Evolutionary conservation across 2,329 filamentous ascomycete genomes (phyloP).

Genomic region (Aspergillus neoniger): DNA sequence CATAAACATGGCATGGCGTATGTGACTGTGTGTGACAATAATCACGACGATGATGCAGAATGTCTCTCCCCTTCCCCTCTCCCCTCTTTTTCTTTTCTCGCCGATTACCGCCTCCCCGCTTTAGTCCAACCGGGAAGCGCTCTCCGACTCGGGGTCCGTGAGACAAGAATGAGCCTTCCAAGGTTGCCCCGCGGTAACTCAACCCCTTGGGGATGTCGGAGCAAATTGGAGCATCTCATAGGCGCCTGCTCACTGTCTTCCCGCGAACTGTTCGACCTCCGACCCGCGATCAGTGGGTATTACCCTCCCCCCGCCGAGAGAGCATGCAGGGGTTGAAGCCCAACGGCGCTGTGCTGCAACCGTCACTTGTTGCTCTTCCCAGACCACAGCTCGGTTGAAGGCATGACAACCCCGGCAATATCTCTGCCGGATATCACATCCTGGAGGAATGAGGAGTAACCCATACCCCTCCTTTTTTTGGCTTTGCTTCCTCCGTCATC

Average conservation of each 20-base stretch:
- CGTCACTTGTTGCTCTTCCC: neutral
- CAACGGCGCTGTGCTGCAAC: conserved; percentile 3
- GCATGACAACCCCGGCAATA: neutral
- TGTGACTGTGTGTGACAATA: neutral
- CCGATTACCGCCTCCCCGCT: conserved; percentile 9
- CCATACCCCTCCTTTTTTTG: neutral
- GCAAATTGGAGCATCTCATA: conserved; percentile 18
- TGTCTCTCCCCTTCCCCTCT: neutral
- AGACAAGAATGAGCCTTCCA: conserved; percentile 8
- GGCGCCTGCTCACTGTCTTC: conserved; percentile 12
- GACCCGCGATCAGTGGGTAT: conserved; percentile 11
- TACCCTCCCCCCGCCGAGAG: conserved; percentile 8
- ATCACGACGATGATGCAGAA: neutral
- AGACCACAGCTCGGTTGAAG: neutral
- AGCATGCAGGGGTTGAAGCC: conserved; percentile 9
- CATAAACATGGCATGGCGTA: neutral
- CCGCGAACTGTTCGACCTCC: conserved; percentile 16
- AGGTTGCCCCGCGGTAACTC: conserved; percentile 14
- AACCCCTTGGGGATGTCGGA: conserved; percentile 10
- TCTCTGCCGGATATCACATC: neutral
- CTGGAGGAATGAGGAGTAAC: neutral
- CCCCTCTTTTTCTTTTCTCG: neutral
- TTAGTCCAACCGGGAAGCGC: conserved; percentile 7
- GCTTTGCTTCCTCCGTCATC: neutral
- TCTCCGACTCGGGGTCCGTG: conserved; percentile 17